A percentile compares a stretch with the other conserved stretches of the same genome.
Evolutionary conservation across 2,329 filamentous ascomycete species (phyloP).

Genomic region (Myrmaecium sp.): DNA sequence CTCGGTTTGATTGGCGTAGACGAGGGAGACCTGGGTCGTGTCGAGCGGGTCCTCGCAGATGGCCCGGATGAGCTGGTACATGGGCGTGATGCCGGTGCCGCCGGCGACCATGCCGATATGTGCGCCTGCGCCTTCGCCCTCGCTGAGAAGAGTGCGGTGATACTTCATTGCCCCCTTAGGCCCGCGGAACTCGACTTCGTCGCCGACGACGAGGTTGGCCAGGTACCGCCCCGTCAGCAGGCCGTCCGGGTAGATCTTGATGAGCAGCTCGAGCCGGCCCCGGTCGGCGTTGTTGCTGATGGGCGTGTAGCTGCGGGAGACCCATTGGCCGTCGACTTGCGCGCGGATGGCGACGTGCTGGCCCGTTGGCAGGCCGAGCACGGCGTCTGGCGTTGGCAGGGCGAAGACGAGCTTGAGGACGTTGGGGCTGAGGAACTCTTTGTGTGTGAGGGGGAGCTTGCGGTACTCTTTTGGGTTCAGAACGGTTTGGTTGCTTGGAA

Average conservation of each 20-base stretch:
- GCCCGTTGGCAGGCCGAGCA: slow-evolving; percentile 18
- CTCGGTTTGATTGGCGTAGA: slow-evolving; percentile 43
- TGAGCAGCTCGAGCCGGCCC: slow-evolving; percentile 33
- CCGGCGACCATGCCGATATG: slow-evolving; percentile 40
- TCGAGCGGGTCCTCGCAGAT: slow-evolving; percentile 46
- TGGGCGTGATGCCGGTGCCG: slow-evolving; percentile 37
- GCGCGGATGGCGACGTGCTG: slow-evolving; percentile 25
- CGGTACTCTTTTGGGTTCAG: slow-evolving; percentile 34
- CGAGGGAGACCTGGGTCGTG: slow-evolving; percentile 36
- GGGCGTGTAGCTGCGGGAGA: slow-evolving; percentile 12
- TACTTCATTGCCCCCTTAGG: slow-evolving; percentile 42
- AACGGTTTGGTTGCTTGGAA: slow-evolving; percentile 10
- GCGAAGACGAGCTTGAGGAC: slow-evolving; percentile 13
- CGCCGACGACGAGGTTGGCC: slow-evolving; percentile 28
- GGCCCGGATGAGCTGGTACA: slow-evolving; percentile 45
- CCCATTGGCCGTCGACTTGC: slow-evolving; percentile 45
- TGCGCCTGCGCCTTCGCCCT: slow-evolving; percentile 24
- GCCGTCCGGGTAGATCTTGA: slow-evolving; percentile 36
- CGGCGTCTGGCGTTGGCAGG: slow-evolving; percentile 8
- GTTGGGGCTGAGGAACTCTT: slow-evolving; percentile 7
- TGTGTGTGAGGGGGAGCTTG: slow-evolving; percentile 24
- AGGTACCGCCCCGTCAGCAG: slow-evolving; percentile 34
- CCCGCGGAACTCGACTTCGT: slow-evolving; percentile 35
- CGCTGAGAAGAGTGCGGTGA: slow-evolving; percentile 15
- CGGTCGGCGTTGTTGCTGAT: slow-evolving; percentile 41